Evolutionary conservation across 148 eudicot genomes (phyloP).

Genomic region (Suaeda aralocaspica): DNA sequence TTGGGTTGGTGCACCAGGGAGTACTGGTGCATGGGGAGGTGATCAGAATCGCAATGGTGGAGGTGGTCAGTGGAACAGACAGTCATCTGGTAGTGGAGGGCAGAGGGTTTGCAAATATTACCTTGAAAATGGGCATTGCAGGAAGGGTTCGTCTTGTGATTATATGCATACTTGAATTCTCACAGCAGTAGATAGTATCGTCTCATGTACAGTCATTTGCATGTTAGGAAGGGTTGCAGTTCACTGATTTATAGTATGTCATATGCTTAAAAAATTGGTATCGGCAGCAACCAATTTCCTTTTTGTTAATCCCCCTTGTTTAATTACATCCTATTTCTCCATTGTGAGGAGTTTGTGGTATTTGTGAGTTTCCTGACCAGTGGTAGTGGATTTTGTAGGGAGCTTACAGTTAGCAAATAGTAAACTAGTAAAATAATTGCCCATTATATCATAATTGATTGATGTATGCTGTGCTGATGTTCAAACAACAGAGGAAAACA

Average conservation of each 20-base stretch:
- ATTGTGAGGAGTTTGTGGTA: not conserved
- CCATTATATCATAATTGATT: not conserved
- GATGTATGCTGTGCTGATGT: conserved; percentile 2
- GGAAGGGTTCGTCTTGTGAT: conserved; percentile 45
- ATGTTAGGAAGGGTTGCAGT: conserved; percentile 9
- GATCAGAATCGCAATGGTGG: conserved; percentile 42
- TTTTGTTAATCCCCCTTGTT: not conserved
- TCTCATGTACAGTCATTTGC: conserved; percentile 36
- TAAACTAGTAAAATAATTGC: not conserved
- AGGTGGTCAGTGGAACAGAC: conserved; percentile 50
- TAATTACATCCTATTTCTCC: not conserved
- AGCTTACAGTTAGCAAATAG: conserved; percentile 3
- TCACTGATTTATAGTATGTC: not conserved
- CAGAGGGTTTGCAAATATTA: conserved; percentile 39
- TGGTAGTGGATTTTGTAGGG: conserved; percentile 13
- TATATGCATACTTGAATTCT: conserved; percentile 32
- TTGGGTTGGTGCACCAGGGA: conserved; percentile 42
- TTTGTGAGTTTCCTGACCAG: not conserved
- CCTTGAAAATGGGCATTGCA: conserved; percentile 44
- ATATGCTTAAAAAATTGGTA: not conserved
- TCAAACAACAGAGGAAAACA: not conserved
- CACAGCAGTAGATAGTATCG: conserved; percentile 10
- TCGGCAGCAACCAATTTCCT: conserved; percentile 6
- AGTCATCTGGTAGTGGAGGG: conserved; percentile 38
- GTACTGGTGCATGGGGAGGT: conserved; percentile 36